phyloP scores from a whole-genome alignment of 495 filamentous ascomycete species.

The Aspergillus saccharolyticus region DNA sequence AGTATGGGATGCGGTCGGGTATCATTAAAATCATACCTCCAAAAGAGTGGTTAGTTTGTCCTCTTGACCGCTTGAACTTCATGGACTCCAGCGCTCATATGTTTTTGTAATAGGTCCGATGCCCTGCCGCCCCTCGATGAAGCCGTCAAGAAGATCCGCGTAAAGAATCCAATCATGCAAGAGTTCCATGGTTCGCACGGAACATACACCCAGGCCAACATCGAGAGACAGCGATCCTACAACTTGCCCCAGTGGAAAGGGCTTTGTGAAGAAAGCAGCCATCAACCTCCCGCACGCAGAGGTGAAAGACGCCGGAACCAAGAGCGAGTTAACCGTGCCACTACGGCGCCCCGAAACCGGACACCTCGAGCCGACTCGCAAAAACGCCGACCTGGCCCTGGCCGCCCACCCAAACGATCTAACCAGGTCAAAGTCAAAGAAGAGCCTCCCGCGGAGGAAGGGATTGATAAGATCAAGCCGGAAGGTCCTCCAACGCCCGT shows the following conservation, averaged over 20 bases:
- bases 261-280: conserved; percentile 85
- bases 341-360: conserved; percentile 32
- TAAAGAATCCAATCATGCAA: conserved; percentile 96
- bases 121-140: conserved; percentile 73
- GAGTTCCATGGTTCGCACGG: conserved; percentile 94
- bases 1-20: conserved; percentile 93
- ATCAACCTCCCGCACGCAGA: conserved; percentile 91
- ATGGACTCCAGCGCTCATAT: neutral
- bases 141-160: conserved; percentile 80
- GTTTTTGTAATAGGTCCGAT: conserved; percentile 50
- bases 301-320: conserved; percentile 80
- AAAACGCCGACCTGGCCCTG: conserved; percentile 46
- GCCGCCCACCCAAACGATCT: conserved; percentile 41
- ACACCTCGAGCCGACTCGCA: conserved; percentile 31
- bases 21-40: conserved; percentile 96
- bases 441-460: conserved; percentile 39
- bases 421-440: conserved; percentile 44
- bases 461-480: conserved; percentile 31
- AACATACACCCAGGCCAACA: conserved; percentile 91
- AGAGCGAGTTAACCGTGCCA: conserved; percentile 49
- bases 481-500: conserved; percentile 51
- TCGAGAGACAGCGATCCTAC: conserved; percentile 90
- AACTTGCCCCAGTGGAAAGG: conserved; percentile 94
- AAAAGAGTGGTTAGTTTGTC: conserved; percentile 72
- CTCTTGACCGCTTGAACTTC: neutral